A percentile compares a stretch with the other conserved stretches of the same genome.
phyloP scores from a whole-genome alignment of 176 grass and related monocot genomes.

The Chloris gayana region DNA sequence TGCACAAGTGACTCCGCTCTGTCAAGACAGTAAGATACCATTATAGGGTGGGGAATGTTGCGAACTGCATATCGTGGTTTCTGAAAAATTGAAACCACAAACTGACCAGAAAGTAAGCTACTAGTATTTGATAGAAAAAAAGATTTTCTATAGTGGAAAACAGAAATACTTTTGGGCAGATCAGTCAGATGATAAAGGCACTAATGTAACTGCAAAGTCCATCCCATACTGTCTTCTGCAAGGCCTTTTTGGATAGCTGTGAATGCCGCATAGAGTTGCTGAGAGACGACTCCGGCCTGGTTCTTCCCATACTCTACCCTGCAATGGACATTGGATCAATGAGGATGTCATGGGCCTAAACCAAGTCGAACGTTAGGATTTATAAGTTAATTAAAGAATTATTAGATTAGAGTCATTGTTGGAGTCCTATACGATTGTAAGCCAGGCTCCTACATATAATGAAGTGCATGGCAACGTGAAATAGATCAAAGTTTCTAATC shows the following conservation, averaged over 20 bases:
- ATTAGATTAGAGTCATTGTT: too few relatives aligned
- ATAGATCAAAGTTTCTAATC: too few relatives aligned
- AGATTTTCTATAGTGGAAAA: background rate
- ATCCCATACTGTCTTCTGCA: constrained; percentile 68
- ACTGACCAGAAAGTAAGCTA: background rate
- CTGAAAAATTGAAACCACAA: background rate
- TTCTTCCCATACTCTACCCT: constrained; percentile 81
- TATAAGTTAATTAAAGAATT: too few relatives aligned
- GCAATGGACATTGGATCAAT: constrained; percentile 26
- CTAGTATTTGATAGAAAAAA: background rate
- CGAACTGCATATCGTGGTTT: background rate
- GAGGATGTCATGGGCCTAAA: background rate
- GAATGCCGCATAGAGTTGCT: constrained; percentile 62
- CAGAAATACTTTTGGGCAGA: background rate
- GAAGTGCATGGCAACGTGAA: too few relatives aligned
- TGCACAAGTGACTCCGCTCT: constrained; percentile 12
- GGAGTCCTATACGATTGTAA: too few relatives aligned
- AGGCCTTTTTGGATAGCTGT: constrained; percentile 83
- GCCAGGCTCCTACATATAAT: too few relatives aligned
- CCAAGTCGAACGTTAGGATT: too few relatives aligned
- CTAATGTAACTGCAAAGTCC: constrained; percentile 65
- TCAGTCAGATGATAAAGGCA: background rate
- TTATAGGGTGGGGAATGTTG: background rate
- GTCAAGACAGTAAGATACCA: background rate
- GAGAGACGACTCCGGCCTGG: constrained; percentile 65